Conservation (phyloP, 805 yeast genomes). For the Wickerhamiella sorbophila region DNA sequence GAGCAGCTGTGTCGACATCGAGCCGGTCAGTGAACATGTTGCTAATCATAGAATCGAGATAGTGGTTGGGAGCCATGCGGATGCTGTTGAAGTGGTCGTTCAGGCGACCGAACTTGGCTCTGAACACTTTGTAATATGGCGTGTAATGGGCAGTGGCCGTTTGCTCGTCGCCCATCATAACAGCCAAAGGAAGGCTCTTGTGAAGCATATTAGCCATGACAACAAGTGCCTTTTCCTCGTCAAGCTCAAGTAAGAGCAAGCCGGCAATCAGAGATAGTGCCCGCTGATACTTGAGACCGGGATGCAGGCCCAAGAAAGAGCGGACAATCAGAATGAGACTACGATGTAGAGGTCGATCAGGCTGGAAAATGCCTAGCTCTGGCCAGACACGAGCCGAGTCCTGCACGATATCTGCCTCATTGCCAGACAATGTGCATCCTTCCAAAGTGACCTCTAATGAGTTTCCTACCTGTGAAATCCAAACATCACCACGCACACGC, state of each 20-base stretch:
- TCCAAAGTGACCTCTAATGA: constrained; percentile 7
- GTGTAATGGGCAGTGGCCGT: constrained; percentile 28
- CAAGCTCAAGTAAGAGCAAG: constrained; percentile 28
- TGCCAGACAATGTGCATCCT: not conserved
- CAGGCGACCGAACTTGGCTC: constrained; percentile 32
- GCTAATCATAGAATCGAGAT: constrained; percentile 31
- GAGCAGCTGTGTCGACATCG: constrained; percentile 33
- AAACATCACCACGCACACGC: constrained; percentile 33
- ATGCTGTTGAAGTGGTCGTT: constrained; percentile 36
- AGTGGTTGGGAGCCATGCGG: constrained; percentile 30
- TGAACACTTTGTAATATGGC: constrained; percentile 37
- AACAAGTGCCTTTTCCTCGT: constrained; percentile 28
- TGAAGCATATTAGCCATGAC: constrained; percentile 29
- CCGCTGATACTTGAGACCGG: constrained; percentile 24
- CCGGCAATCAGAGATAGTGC: constrained; percentile 32
- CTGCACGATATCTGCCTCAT: constrained; percentile 2
- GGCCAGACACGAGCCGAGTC: constrained; percentile 26
- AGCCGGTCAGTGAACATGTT: constrained; percentile 35
- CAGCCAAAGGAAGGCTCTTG: constrained; percentile 24
- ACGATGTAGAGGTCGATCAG: constrained; percentile 23
- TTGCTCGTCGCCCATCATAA: constrained; percentile 23
- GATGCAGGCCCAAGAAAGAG: constrained; percentile 21
- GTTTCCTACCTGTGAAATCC: constrained; percentile 36
- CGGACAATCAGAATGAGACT: constrained; percentile 26
- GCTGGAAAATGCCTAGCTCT: constrained; percentile 27